Conservation (phyloP, 2,329 filamentous ascomycete genomes). For the Colletotrichum graminicola region DNA sequence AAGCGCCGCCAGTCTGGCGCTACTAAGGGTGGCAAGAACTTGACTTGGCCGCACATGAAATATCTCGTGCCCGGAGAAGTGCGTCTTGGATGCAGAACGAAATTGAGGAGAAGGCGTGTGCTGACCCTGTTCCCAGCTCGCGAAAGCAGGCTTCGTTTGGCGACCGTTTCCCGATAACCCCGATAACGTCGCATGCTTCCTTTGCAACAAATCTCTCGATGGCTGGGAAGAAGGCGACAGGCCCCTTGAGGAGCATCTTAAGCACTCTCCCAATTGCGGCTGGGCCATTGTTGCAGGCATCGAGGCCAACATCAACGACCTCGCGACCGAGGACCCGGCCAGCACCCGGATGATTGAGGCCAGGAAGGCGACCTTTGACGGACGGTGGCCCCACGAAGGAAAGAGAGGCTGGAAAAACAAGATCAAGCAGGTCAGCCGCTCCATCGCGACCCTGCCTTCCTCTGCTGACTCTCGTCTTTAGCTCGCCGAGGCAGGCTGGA, state of each 20-base stretch:
- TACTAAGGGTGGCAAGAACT: slow-evolving; percentile 67
- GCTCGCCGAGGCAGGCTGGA: slow-evolving; percentile 94
- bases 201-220: slow-evolving; percentile 85
- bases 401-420: slow-evolving; percentile 93
- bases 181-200: slow-evolving; percentile 92
- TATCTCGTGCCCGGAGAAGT: slow-evolving; percentile 73
- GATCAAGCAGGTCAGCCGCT: slow-evolving; percentile 77
- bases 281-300: slow-evolving; percentile 83
- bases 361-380: slow-evolving; percentile 84
- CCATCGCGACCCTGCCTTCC: slow-evolving; percentile 3
- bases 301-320: slow-evolving; percentile 71
- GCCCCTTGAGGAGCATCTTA: slow-evolving; percentile 86
- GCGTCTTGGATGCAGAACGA: slow-evolving; percentile 42
- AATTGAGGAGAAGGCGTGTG: slow-evolving; percentile 28
- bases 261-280: slow-evolving; percentile 84
- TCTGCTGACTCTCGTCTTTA: slow-evolving; percentile 51
- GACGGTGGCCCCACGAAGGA: slow-evolving; percentile 87
- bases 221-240: slow-evolving; percentile 93
- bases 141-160: slow-evolving; percentile 92
- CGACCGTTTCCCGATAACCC: slow-evolving; percentile 78
- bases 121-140: slow-evolving; percentile 70
- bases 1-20: slow-evolving; percentile 79
- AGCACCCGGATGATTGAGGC: slow-evolving; percentile 79
- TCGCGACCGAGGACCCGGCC: slow-evolving; percentile 79
- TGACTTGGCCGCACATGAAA: slow-evolving; percentile 81